A percentile compares a stretch with the other conserved stretches of the same genome.
Conservation (phyloP, 345 rosid species). For the Citrus reticulata region DNA sequence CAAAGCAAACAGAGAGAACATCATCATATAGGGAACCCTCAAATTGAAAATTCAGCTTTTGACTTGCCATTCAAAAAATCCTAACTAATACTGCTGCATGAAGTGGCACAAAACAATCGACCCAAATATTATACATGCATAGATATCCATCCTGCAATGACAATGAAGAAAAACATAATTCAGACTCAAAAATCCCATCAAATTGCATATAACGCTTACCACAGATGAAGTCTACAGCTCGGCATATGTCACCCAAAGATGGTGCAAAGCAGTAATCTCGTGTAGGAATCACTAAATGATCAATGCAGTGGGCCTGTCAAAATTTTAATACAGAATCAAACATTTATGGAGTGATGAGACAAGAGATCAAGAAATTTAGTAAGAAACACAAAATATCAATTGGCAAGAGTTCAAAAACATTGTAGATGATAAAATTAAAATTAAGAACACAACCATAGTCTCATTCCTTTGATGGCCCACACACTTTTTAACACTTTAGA, state of each 20-base stretch:
- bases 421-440: neutral
- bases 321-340: constrained; percentile 14
- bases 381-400: neutral
- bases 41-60: neutral
- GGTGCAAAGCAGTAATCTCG: constrained; percentile 99
- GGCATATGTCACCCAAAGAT: constrained; percentile 66
- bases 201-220: constrained; percentile 34
- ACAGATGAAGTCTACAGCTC: constrained; percentile 82
- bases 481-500: neutral
- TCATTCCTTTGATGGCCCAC: neutral
- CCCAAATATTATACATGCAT: neutral
- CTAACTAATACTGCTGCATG: neutral
- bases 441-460: neutral
- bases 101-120: neutral
- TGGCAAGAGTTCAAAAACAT: neutral
- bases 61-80: neutral
- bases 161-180: neutral
- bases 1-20: neutral
- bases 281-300: constrained; percentile 94
- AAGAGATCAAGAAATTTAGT: neutral
- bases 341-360: neutral
- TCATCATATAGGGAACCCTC: neutral
- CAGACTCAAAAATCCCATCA: neutral
- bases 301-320: constrained; percentile 65
- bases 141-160: neutral